Percentiles rank a stretch among this genome's conserved stretches.
phyloP scores from a whole-genome alignment of 192 early-diverging fungal species.

The Martensiomyces pterosporus region DNA sequence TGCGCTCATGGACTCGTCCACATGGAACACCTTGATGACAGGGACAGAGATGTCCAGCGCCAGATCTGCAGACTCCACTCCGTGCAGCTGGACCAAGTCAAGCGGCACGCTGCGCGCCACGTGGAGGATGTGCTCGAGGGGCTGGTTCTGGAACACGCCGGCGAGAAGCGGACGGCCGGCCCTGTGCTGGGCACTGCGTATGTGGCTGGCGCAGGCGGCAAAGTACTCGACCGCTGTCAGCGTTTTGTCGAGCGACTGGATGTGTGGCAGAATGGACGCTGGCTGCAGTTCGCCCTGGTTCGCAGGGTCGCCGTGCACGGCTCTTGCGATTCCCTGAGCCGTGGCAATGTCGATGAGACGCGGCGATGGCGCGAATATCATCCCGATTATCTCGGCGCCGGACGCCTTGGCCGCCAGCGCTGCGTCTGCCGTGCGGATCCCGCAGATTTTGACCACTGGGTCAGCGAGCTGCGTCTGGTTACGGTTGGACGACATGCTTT shows the following conservation, averaged over 20 bases:
- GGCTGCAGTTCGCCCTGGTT: neutral
- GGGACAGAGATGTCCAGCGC: constrained; percentile 71
- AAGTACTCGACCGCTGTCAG: constrained; percentile 6
- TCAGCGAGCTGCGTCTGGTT: too few species aligned
- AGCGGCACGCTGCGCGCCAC: constrained; percentile 63
- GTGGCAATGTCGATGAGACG: constrained; percentile 65
- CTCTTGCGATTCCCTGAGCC: constrained; percentile 70
- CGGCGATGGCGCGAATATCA: constrained; percentile 88
- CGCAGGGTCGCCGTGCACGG: constrained; percentile 44
- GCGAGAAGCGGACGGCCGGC: constrained; percentile 70
- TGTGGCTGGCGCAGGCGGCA: constrained; percentile 50
- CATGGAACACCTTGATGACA: constrained; percentile 86
- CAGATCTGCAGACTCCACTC: constrained; percentile 62
- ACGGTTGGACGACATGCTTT: neutral
- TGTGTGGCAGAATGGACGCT: neutral
- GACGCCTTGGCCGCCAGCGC: constrained; percentile 68
- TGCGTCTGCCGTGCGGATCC: constrained; percentile 76
- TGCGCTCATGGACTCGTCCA: constrained; percentile 60
- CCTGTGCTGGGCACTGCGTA: constrained; percentile 33
- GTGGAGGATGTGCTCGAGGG: constrained; percentile 67
- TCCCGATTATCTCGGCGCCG: constrained; percentile 88
- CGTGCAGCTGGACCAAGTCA: constrained; percentile 94
- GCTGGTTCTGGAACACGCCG: constrained; percentile 91
- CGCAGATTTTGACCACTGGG: constrained; percentile 89
- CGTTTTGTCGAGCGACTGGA: constrained; percentile 1